Evolutionary conservation across 495 filamentous ascomycete species (phyloP), one percentile per base, ranked within the genome.

Genomic region (Venustampulla echinocandica): DNA sequence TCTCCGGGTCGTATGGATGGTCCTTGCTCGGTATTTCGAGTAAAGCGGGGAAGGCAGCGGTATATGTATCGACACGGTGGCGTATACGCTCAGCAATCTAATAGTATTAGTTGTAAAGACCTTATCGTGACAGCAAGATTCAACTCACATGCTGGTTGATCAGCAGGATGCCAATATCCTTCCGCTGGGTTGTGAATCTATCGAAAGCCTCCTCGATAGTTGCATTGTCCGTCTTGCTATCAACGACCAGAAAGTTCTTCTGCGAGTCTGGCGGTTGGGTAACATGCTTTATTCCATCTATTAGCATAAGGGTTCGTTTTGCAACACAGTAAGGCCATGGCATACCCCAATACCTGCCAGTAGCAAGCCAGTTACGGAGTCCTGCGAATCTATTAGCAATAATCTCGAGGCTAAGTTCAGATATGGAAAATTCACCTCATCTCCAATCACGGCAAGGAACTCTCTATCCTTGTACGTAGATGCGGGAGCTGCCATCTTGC

Each of bases 21-120:
- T 99, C 92, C 73, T 99, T 99, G 70, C 88, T 94, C 22, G 93
- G 93, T 46, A 97, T 97, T 68, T 99, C 93, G 48, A 99, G 80
- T 42, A 88, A 59, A 17, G 81, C 68, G 14, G 84, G 84, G 64
- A 88, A 87, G 2, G 84, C 84, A 17, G 80, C 76, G 7, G 79
- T 84, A 64, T 84, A 84, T 14, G 72, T 74, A 56, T 88, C 84
- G 52, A 88, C 71, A 34, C 79, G 77, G 63, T 88, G 75, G 51
- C 93, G 76, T 73, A 99, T 99, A 60, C 80, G 79, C 60, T 99
- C 93, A 17, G 93, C 93, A 47, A 97, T 73, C 90, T 95, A 42
- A 15, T 30, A 20, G 14, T 1, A 21, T 53, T 0, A 42, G 46
- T 4, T 24, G n/a, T n/a, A 7, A 30, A 30, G 5, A 15, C 10